Evolutionary conservation across 2,329 filamentous ascomycete species (phyloP), one percentile per base, ranked within the genome.

Genomic region (Aspergillus intermedius): DNA sequence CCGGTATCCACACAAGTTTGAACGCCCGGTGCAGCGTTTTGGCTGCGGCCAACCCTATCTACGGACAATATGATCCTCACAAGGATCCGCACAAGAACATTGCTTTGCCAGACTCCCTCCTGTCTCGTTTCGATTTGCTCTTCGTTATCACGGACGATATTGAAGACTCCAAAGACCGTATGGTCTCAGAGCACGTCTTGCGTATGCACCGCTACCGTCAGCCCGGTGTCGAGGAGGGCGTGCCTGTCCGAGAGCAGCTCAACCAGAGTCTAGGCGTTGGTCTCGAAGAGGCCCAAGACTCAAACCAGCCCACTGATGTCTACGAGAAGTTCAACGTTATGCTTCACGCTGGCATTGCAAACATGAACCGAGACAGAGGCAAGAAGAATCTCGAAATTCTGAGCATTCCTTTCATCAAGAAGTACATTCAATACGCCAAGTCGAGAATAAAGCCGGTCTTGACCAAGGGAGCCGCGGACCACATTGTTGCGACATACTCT

Each of bases 31-130:
- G 93, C 74, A 95, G 90, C 70, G 93, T 98, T 53, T 82, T 98
- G 60, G 93, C 93, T 39, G 93, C 93, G 13, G 93, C 93, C 52
- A 98, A 98, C 67, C 93, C 93, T 3, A 93, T 98, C 46, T 98
- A 95, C 61, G 93, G 93, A 53, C 93, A 98, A 71, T 98, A 98
- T 67, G 93, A 98, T 66, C 88, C 91, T 1, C 93, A 97, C 75
- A 98, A 98, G 65, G 93, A 98, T 65, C 93, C 93, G 0, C 93
- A 98, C 74, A 91, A 93, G 72, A 98, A 98, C 70, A 98, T 98
- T 60, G 93, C 93, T 8, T 80, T 98, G 10, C 93, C 93, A 0
- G 93, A 98, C 68, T 98, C 93, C 3, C 81, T 98, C 0, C 78
- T 98, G 6, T 97, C 93, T 4, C 93, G 93, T 87, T 98, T 98